phyloP scores from a whole-genome alignment of 768 basidiomycete genomes.

The Phaeotremella skinneri region DNA sequence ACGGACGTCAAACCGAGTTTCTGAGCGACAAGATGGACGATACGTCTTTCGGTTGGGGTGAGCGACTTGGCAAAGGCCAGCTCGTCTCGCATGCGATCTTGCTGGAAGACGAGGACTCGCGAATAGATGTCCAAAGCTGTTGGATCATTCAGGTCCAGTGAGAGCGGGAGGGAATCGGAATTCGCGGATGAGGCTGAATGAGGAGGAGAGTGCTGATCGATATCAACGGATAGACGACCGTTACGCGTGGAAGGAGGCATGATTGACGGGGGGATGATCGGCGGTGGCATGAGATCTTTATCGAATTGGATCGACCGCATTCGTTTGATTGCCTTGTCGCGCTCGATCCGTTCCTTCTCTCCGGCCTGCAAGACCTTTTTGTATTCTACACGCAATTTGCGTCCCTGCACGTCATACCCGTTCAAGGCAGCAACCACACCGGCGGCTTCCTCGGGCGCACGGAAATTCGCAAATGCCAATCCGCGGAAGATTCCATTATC shows the following conservation, averaged over 20 bases:
- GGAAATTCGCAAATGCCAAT: constrained; percentile 96
- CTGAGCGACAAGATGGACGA: constrained; percentile 94
- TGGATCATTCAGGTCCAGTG: constrained; percentile 90
- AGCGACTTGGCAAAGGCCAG: constrained; percentile 91
- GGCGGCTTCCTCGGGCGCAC: constrained; percentile 84
- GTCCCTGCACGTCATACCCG: constrained; percentile 65
- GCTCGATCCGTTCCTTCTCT: constrained; percentile 97
- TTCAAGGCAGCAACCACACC: constrained; percentile 94
- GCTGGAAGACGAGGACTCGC: constrained; percentile 92
- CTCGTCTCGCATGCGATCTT: constrained; percentile 94
- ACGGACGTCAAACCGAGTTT: constrained; percentile 91
- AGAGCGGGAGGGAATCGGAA: constrained; percentile 54
- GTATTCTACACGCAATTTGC: constrained; percentile 97
- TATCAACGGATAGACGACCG: constrained; percentile 7
- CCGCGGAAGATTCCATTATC: constrained; percentile 97
- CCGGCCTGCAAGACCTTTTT: constrained; percentile 99
- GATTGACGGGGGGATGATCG: constrained; percentile 20
- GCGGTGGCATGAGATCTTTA: constrained; percentile 19
- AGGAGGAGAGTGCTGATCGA: constrained; percentile 26
- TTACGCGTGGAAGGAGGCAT: constrained; percentile 3
- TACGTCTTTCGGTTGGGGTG: constrained; percentile 76
- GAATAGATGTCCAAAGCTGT: constrained; percentile 96
- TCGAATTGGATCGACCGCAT: constrained; percentile 95
- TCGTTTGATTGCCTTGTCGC: constrained; percentile 95
- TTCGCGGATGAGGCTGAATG: constrained; percentile 37